These are phyloP conservation scores for Teratosphaeriaceae sp. DNA, from an alignment of 2,329 filamentous ascomycete genomes.

Conservation along the genomic window DNA sequence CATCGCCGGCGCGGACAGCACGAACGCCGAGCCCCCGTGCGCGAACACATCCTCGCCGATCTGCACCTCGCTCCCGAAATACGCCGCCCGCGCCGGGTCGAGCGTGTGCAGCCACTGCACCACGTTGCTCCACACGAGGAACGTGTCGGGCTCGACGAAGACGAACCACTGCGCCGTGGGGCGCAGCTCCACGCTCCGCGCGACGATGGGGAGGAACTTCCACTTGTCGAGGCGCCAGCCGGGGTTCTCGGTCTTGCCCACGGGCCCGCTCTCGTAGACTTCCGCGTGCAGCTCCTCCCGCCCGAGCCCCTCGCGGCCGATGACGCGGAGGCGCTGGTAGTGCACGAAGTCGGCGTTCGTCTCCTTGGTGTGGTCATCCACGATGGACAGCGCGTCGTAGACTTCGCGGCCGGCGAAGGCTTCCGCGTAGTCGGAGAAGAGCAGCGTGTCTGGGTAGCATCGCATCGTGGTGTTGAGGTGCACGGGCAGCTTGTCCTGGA, in stretches of 20 bases:
- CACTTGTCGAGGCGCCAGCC: conserved; percentile 49
- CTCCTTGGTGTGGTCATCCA: conserved; percentile 24
- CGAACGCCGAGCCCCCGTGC: conserved; percentile 48
- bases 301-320: conserved; percentile 26
- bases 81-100: conserved; percentile 36
- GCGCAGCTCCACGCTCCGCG: conserved; percentile 40
- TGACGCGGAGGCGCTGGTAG: conserved; percentile 29
- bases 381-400: conserved; percentile 31
- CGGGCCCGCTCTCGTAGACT: conserved; percentile 12
- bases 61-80: conserved; percentile 38
- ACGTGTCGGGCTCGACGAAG: conserved; percentile 48
- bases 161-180: conserved; percentile 47
- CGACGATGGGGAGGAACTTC: conserved; percentile 50
- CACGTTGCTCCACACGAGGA: conserved; percentile 33
- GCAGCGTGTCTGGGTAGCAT: conserved; percentile 49
- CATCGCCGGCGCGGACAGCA: conserved; percentile 46
- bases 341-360: conserved; percentile 30
- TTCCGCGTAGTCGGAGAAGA: conserved; percentile 54
- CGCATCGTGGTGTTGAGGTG: conserved; percentile 49
- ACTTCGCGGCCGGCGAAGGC: conserved; percentile 39
- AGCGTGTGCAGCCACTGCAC: conserved; percentile 42
- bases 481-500: conserved; percentile 47
- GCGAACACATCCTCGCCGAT: conserved; percentile 38
- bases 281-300: conserved; percentile 21
- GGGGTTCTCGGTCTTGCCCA: conserved; percentile 25